Evolutionary conservation across 2,329 filamentous ascomycete species (phyloP).

Genomic region (Penicillium occitanis): DNA sequence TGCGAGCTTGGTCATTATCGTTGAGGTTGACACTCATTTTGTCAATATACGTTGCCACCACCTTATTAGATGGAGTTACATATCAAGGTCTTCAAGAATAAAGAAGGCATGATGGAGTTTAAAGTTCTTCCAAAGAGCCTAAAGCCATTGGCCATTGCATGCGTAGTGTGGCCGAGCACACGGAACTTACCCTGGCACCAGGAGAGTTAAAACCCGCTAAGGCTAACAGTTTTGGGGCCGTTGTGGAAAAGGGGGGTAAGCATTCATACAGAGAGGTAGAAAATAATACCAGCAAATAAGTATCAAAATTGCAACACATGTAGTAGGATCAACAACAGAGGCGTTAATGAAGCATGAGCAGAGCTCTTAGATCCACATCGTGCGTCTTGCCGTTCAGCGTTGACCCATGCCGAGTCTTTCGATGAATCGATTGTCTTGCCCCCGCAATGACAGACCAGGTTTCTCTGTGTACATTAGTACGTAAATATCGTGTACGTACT

Average conservation of each 20-base stretch:
- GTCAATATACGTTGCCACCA: background rate
- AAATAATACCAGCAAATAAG: background rate
- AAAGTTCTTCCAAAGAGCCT: background rate
- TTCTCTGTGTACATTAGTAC: background rate
- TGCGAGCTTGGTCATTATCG: slow-evolving; percentile 7
- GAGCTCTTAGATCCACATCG: background rate
- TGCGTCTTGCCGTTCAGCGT: background rate
- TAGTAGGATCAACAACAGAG: background rate
- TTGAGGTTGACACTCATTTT: slow-evolving; percentile 11
- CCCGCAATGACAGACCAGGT: background rate
- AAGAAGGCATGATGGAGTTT: background rate
- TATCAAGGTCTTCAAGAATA: background rate
- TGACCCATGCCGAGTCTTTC: background rate
- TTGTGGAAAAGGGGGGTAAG: background rate
- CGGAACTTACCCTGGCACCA: background rate
- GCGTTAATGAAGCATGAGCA: background rate
- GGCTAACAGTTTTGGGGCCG: background rate
- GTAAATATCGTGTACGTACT: background rate
- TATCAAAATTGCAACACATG: background rate
- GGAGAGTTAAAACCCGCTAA: background rate
- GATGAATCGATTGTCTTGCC: background rate
- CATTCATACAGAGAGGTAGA: background rate
- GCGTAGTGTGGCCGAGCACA: background rate
- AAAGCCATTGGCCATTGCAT: background rate
- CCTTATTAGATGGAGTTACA: background rate